phyloP scores from a whole-genome alignment of 225 moss, liverwort and hornwort species.

The Pseudisothecium myosuroides region DNA sequence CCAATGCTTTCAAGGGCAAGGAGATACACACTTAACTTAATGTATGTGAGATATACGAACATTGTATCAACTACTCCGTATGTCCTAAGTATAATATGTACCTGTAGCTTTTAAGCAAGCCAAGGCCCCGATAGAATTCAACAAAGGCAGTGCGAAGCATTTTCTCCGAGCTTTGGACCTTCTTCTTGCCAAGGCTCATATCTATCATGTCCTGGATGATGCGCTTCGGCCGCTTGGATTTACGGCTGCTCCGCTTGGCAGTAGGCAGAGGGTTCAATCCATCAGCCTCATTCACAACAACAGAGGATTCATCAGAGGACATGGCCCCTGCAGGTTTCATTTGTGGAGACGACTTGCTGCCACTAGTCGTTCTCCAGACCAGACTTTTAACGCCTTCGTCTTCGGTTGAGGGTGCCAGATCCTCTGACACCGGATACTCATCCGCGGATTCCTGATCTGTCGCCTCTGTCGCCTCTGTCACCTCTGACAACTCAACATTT shows the following conservation, averaged over 20 bases:
- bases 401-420: not conserved
- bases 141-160: constrained; percentile 80
- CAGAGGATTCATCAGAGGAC: not conserved
- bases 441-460: not conserved
- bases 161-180: constrained; percentile 60
- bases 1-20: not conserved
- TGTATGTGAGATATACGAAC: not conserved
- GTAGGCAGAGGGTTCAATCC: not conserved
- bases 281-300: not conserved
- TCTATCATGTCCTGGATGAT: constrained; percentile 48
- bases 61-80: not conserved
- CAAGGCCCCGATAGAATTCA: constrained; percentile 84
- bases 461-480: not conserved
- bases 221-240: constrained; percentile 12
- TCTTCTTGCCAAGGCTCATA: constrained; percentile 62
- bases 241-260: not conserved
- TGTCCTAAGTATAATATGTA: not conserved
- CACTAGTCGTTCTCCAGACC: not conserved
- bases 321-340: not conserved
- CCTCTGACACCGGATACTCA: not conserved
- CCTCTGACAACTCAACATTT: constrained; percentile 6
- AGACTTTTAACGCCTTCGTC: not conserved
- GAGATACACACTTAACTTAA: not conserved
- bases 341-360: not conserved
- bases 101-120: constrained; percentile 83